A percentile compares a stretch with the other conserved stretches of the same genome.
These are phyloP conservation scores for Ogataea zsoltii DNA, from an alignment of 805 yeast species.

Conservation along the genomic window DNA sequence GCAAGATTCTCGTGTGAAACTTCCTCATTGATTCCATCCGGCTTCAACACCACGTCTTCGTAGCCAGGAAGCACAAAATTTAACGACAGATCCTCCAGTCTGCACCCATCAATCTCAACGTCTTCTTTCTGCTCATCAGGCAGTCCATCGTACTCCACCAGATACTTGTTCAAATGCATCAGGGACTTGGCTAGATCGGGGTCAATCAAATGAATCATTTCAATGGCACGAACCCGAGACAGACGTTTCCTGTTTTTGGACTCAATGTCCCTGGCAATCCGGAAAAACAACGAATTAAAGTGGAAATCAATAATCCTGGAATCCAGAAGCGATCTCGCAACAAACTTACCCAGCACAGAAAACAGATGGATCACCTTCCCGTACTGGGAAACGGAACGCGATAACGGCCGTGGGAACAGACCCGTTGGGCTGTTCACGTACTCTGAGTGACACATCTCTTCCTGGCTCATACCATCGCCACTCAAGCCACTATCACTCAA, in stretches of 20 bases:
- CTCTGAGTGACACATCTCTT: too few relatives aligned
- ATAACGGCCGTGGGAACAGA: slow-evolving; percentile 70
- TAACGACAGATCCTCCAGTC: slow-evolving; percentile 56
- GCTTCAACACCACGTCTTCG: slow-evolving; percentile 55
- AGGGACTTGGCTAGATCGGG: slow-evolving; percentile 58
- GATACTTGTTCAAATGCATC: slow-evolving; percentile 46
- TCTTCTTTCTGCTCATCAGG: slow-evolving; percentile 10
- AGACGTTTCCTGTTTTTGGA: slow-evolving; percentile 7
- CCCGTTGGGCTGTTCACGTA: slow-evolving; percentile 51
- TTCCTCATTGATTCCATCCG: slow-evolving; percentile 51
- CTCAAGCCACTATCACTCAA: too few relatives aligned
- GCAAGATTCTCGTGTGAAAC: slow-evolving; percentile 58
- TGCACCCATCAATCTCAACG: slow-evolving; percentile 28
- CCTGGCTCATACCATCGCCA: too few relatives aligned
- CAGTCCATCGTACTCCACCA: slow-evolving; percentile 23
- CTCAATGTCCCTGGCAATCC: slow-evolving; percentile 45
- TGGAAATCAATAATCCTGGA: slow-evolving; percentile 84
- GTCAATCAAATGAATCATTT: slow-evolving; percentile 54
- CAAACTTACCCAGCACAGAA: slow-evolving; percentile 71
- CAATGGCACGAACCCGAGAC: slow-evolving; percentile 28
- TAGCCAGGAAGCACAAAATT: slow-evolving; percentile 79
- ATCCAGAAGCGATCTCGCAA: slow-evolving; percentile 85
- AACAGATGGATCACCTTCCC: slow-evolving; percentile 53
- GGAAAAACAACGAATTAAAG: slow-evolving; percentile 71
- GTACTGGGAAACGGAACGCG: slow-evolving; percentile 35